Conservation (phyloP, 1,284 basidiomycete species). For the Cryptococcus sp. region DNA sequence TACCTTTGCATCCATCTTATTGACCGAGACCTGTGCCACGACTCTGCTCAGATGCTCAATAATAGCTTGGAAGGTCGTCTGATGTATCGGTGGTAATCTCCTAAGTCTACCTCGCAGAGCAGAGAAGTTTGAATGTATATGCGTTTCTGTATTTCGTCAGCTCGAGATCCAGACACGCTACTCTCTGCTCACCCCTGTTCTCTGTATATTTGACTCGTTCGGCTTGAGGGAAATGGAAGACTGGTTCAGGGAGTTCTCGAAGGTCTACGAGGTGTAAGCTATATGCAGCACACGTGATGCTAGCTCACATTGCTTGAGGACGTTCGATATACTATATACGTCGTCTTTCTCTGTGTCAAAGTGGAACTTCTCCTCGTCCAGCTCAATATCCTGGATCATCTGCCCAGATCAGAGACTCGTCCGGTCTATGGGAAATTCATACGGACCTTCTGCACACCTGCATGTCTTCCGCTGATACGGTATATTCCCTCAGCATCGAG, state of each 20-base stretch:
- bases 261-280: conserved; percentile 56
- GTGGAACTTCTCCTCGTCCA: conserved; percentile 76
- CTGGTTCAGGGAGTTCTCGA: conserved; percentile 83
- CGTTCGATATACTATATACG: conserved; percentile 78
- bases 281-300: neutral
- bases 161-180: neutral
- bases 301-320: conserved; percentile 68
- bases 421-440: conserved; percentile 6
- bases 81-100: conserved; percentile 77
- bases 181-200: conserved; percentile 56
- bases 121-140: conserved; percentile 65
- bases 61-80: conserved; percentile 79
- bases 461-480: conserved; percentile 64
- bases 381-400: conserved; percentile 83
- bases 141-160: conserved; percentile 54
- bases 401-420: conserved; percentile 37
- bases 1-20: conserved; percentile 86
- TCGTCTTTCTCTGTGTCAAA: conserved; percentile 72
- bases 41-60: conserved; percentile 83
- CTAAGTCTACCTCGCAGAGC: conserved; percentile 75
- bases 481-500: conserved; percentile 72
- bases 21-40: conserved; percentile 62
- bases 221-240: conserved; percentile 78
- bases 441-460: conserved; percentile 71
- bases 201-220: conserved; percentile 81